Conservation (phyloP, 1,284 basidiomycete genomes). For the Somion occarium region DNA sequence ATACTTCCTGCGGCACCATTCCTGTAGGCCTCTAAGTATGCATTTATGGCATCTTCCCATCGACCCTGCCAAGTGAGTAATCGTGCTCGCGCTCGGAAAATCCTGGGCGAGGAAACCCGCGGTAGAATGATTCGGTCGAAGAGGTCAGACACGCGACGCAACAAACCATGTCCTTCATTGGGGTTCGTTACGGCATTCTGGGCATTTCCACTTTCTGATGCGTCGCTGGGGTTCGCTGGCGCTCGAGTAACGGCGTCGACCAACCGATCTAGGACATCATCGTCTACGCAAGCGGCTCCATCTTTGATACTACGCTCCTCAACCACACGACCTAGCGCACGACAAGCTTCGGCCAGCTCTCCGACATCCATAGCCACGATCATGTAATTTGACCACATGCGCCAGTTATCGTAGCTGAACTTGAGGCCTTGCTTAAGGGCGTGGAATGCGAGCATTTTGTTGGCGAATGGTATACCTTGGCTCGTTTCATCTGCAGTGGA, state of each 20-base stretch:
- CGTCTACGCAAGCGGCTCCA: slow-evolving; percentile 66
- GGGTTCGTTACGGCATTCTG: slow-evolving; percentile 32
- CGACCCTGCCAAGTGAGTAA: slow-evolving; percentile 67
- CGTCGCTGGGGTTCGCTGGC: slow-evolving; percentile 34
- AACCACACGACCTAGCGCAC: slow-evolving; percentile 80
- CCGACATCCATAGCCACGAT: slow-evolving; percentile 91
- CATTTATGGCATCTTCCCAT: slow-evolving; percentile 76
- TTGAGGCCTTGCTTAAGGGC: slow-evolving; percentile 90
- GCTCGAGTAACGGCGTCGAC: slow-evolving; percentile 78
- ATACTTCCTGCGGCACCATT: slow-evolving; percentile 65
- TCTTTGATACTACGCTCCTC: slow-evolving; percentile 72
- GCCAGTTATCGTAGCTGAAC: slow-evolving; percentile 88
- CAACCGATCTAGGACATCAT: slow-evolving; percentile 83
- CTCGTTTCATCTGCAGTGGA: slow-evolving; percentile 12
- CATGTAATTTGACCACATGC: slow-evolving; percentile 99
- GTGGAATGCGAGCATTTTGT: slow-evolving; percentile 90
- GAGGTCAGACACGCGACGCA: slow-evolving; percentile 59
- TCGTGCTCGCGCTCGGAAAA: slow-evolving; percentile 81
- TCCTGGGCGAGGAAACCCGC: slow-evolving; percentile 67
- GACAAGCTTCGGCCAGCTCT: slow-evolving; percentile 83
- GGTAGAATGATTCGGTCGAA: slow-evolving; percentile 79
- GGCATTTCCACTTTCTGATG: slow-evolving; percentile 20
- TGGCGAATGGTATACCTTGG: slow-evolving; percentile 46
- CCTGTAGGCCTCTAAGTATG: slow-evolving; percentile 82
- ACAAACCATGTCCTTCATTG: slow-evolving; percentile 67